A percentile compares a stretch with the other conserved stretches of the same genome.
These are phyloP conservation scores for Zizania palustris DNA, from an alignment of 202 grass and related monocot genomes.

Conservation along the genomic window DNA sequence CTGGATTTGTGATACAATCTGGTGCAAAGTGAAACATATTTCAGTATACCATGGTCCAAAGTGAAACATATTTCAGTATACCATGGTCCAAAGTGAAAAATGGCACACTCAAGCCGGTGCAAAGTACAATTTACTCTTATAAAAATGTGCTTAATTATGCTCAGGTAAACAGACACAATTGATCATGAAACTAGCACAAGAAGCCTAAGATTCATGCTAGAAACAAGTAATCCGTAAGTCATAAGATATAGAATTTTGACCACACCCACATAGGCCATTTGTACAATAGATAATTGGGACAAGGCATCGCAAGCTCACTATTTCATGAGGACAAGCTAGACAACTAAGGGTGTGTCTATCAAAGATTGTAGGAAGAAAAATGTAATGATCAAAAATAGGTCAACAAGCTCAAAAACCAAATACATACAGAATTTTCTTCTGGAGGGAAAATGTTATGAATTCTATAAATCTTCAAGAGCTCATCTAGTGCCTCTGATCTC, in stretches of 20 bases:
- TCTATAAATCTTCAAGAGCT: conserved; percentile 74
- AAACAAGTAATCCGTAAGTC: background rate
- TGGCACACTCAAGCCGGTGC: no score
- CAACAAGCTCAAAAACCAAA: conserved; percentile 21
- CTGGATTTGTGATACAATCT: no score
- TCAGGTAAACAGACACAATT: conserved; percentile 14
- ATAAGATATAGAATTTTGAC: background rate
- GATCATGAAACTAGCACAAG: conserved; percentile 23
- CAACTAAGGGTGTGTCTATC: background rate
- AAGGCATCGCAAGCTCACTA: conserved; percentile 1
- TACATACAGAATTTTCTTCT: conserved; percentile 80
- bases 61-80: no score
- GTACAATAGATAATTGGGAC: background rate
- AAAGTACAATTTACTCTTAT: no score
- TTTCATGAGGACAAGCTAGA: background rate
- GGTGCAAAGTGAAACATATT: no score
- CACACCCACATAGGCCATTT: background rate
- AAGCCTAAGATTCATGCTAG: conserved; percentile 17
- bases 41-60: no score
- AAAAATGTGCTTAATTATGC: conserved; percentile 6
- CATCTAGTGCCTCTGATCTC: conserved; percentile 66
- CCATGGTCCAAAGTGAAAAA: no score
- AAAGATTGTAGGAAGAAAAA: conserved; percentile 3
- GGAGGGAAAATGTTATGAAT: conserved; percentile 81
- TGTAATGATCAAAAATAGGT: conserved; percentile 28